Percentiles rank a stretch among this genome's conserved stretches.
phyloP scores from a whole-genome alignment of 805 yeast species.

The Limtongia smithiae region DNA sequence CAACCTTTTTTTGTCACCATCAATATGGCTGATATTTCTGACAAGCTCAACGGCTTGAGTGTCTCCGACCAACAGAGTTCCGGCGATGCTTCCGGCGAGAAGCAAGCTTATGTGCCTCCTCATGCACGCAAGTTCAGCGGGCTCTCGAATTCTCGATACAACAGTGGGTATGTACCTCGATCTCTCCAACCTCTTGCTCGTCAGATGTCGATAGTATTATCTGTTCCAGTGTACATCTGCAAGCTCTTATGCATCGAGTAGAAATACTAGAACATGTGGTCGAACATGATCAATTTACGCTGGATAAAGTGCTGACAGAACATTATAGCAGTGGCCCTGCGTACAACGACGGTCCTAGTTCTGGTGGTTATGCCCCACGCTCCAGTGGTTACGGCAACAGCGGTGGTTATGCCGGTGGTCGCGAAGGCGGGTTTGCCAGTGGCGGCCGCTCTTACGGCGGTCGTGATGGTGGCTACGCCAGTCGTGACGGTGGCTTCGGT shows the following conservation, averaged over 20 bases:
- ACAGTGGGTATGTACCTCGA: slow-evolving; percentile 11
- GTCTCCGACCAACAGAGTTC: slow-evolving; percentile 14
- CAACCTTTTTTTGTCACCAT: background rate
- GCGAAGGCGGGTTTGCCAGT: slow-evolving; percentile 18
- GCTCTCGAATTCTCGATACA: slow-evolving; percentile 2
- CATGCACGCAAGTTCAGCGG: slow-evolving; percentile 38
- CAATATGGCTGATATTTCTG: slow-evolving; percentile 29
- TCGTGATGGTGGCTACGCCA: slow-evolving; percentile 27
- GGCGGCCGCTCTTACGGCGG: slow-evolving; percentile 29
- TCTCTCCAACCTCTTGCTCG: too few relatives aligned
- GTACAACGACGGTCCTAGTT: slow-evolving; percentile 7
- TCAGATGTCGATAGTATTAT: too few relatives aligned
- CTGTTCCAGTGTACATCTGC: too few relatives aligned
- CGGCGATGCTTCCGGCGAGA: slow-evolving; percentile 1
- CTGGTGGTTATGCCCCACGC: slow-evolving; percentile 27
- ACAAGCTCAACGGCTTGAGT: slow-evolving; percentile 19
- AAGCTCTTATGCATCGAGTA: too few relatives aligned
- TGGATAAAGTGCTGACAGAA: too few relatives aligned
- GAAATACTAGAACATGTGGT: too few relatives aligned
- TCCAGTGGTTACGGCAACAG: slow-evolving; percentile 9
- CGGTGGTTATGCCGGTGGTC: slow-evolving; percentile 20
- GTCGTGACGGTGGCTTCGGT: slow-evolving; percentile 31
- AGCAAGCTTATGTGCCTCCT: slow-evolving; percentile 52
- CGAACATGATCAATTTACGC: too few relatives aligned
- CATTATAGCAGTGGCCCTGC: background rate